A percentile compares a stretch with the other conserved stretches of the same genome.
Evolutionary conservation across 768 basidiomycete species (phyloP).

Genomic region (Rossbeevera mucosa): DNA sequence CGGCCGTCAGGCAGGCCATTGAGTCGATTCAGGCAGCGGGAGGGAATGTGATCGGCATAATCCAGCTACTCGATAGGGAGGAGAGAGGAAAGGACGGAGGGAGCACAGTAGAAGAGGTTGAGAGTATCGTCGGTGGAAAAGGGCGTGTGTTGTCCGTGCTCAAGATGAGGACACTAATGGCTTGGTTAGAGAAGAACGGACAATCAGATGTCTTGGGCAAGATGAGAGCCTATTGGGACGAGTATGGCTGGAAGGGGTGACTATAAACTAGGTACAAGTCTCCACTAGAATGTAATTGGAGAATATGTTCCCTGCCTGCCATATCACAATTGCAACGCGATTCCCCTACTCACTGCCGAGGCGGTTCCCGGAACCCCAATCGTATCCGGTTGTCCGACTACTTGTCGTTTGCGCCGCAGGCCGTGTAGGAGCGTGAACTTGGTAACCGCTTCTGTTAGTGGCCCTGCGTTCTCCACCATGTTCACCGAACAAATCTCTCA

Average conservation of each 20-base stretch:
- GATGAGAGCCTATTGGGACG: slow-evolving; percentile 65
- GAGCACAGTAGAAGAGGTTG: slow-evolving; percentile 82
- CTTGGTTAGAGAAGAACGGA: slow-evolving; percentile 72
- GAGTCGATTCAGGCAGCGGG: slow-evolving; percentile 62
- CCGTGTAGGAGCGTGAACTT: slow-evolving; percentile 52
- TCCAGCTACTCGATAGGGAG: slow-evolving; percentile 73
- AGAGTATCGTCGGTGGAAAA: slow-evolving; percentile 59
- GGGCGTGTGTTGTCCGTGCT: slow-evolving; percentile 76
- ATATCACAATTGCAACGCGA: neutral
- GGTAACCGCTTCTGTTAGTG: slow-evolving; percentile 46
- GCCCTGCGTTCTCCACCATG: slow-evolving; percentile 32
- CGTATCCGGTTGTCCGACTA: slow-evolving; percentile 31
- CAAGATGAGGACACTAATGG: slow-evolving; percentile 80
- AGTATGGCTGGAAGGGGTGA: slow-evolving; percentile 28
- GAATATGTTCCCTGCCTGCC: too few relatives aligned
- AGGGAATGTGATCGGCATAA: slow-evolving; percentile 83
- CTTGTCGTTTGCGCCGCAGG: slow-evolving; percentile 19
- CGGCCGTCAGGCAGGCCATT: slow-evolving; percentile 81
- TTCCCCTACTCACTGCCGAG: slow-evolving; percentile 35
- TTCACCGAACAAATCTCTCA: slow-evolving; percentile 46
- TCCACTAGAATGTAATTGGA: neutral
- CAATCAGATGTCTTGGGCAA: slow-evolving; percentile 55
- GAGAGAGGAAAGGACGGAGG: slow-evolving; percentile 43
- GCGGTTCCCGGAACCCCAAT: slow-evolving; percentile 55
- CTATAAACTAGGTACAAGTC: slow-evolving; percentile 1